Evolutionary conservation across 2,329 filamentous ascomycete genomes (phyloP).

Genomic region (Fusarium tricinctum): DNA sequence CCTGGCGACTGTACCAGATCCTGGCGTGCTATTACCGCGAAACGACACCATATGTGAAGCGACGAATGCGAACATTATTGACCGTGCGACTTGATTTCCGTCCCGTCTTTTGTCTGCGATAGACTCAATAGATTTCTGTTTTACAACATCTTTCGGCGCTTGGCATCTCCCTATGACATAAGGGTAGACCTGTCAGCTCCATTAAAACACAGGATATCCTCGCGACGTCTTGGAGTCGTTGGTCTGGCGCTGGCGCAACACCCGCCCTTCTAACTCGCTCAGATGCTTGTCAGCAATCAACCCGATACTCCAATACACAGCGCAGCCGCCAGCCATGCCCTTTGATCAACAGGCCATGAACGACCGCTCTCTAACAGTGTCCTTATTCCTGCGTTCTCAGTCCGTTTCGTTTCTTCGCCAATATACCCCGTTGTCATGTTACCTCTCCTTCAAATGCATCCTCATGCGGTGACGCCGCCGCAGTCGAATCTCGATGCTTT

Average conservation of each 20-base stretch:
- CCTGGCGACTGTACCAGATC: background rate
- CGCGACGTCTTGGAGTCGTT: slow-evolving; percentile 21
- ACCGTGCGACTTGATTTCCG: slow-evolving; percentile 37
- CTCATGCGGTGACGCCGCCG: slow-evolving; percentile 62
- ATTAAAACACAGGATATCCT: slow-evolving; percentile 21
- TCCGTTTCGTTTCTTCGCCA: slow-evolving; percentile 44
- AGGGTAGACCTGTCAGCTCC: slow-evolving; percentile 6
- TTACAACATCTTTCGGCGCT: slow-evolving; percentile 13
- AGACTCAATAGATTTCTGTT: slow-evolving; percentile 26
- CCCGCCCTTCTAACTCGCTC: slow-evolving; percentile 50
- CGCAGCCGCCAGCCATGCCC: slow-evolving; percentile 52
- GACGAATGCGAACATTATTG: slow-evolving; percentile 33
- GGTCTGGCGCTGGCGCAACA: slow-evolving; percentile 45
- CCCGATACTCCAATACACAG: slow-evolving; percentile 38
- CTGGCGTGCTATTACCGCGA: slow-evolving; percentile 19
- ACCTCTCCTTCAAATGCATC: slow-evolving; percentile 66
- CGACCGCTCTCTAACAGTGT: slow-evolving; percentile 48
- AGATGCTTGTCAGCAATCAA: slow-evolving; percentile 57
- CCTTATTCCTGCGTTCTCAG: slow-evolving; percentile 48
- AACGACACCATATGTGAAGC: slow-evolving; percentile 10
- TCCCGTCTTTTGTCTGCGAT: slow-evolving; percentile 26
- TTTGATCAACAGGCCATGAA: slow-evolving; percentile 62
- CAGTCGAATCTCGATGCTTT: slow-evolving; percentile 58
- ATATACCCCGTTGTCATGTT: slow-evolving; percentile 59
- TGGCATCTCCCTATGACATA: slow-evolving; percentile 8